Percentiles rank a stretch among this genome's conserved stretches.
Evolutionary conservation across 1,139 yeast species (phyloP).

Genomic region (Torulaspora pretoriensis): DNA sequence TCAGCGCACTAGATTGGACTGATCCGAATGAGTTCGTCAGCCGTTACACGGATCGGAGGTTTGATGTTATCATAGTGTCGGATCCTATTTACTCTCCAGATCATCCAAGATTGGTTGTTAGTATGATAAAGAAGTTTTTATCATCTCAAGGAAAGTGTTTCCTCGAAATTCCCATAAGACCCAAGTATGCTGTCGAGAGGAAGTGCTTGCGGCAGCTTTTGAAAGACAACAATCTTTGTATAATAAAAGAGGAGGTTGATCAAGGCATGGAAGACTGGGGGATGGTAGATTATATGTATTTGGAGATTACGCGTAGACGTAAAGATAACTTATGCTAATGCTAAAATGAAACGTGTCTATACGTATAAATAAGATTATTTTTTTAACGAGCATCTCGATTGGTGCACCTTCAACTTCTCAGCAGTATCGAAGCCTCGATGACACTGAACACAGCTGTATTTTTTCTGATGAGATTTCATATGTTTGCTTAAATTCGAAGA

Average conservation of each 20-base stretch:
- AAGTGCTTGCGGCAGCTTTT: conserved; percentile 54
- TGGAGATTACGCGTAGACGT: conserved; percentile 32
- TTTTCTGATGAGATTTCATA: conserved; percentile 60
- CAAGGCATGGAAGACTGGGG: conserved; percentile 88
- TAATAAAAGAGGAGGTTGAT: conserved; percentile 41
- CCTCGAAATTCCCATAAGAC: conserved; percentile 72
- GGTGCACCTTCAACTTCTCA: conserved; percentile 18
- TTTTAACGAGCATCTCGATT: conserved; percentile 11
- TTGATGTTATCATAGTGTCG: conserved; percentile 63
- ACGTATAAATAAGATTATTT: background rate
- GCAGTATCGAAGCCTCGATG: conserved; percentile 45
- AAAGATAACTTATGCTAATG: conserved; percentile 1
- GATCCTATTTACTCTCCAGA: conserved; percentile 84
- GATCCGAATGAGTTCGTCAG: conserved; percentile 45
- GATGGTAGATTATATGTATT: conserved; percentile 56
- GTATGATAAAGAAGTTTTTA: conserved; percentile 50
- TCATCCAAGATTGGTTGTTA: conserved; percentile 71
- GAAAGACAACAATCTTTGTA: conserved; percentile 35
- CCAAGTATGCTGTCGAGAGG: conserved; percentile 62
- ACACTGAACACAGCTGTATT: conserved; percentile 50
- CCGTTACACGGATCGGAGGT: conserved; percentile 36
- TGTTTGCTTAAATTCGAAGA: conserved; percentile 86
- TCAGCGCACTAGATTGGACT: conserved; percentile 73
- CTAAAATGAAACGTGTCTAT: background rate
- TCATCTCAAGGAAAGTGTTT: conserved; percentile 45